phyloP scores from a whole-genome alignment of 345 rosid species.

The Firmiana major region DNA sequence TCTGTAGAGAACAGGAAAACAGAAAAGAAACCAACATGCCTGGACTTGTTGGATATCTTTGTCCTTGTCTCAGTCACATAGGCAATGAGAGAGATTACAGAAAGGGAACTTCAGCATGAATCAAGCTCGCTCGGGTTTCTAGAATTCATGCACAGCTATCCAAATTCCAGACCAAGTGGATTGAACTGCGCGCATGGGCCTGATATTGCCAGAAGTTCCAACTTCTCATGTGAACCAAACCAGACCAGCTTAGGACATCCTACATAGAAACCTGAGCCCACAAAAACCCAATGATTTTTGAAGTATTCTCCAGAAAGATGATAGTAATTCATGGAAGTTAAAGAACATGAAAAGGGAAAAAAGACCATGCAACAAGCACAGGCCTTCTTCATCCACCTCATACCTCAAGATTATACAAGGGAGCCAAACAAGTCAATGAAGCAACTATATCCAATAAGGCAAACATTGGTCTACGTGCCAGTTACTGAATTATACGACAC shows the following conservation, averaged over 20 bases:
- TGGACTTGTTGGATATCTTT: background rate
- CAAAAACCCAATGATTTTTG: too few relatives aligned
- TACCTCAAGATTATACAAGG: background rate
- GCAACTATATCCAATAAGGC: slow-evolving; percentile 8
- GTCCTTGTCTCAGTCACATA: background rate
- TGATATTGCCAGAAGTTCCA: background rate
- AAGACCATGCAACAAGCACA: slow-evolving; percentile 7
- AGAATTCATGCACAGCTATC: background rate
- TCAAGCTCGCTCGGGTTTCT: background rate
- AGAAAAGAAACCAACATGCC: background rate
- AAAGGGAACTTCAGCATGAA: background rate
- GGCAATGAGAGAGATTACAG: background rate
- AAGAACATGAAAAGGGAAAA: too few relatives aligned
- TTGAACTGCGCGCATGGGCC: background rate
- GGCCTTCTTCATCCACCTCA: background rate
- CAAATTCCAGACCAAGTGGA: background rate
- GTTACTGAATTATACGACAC: background rate
- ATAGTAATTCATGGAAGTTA: background rate
- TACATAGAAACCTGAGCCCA: background rate
- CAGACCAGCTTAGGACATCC: background rate
- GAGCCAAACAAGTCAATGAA: slow-evolving; percentile 3
- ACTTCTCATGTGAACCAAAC: background rate
- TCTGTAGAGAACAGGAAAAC: background rate
- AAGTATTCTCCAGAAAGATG: too few relatives aligned
- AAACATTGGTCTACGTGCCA: background rate